Evolutionary conservation across 805 yeast genomes (phyloP), one percentile per base, ranked within the genome.

Genomic region (Scheffersomyces lignosus): DNA sequence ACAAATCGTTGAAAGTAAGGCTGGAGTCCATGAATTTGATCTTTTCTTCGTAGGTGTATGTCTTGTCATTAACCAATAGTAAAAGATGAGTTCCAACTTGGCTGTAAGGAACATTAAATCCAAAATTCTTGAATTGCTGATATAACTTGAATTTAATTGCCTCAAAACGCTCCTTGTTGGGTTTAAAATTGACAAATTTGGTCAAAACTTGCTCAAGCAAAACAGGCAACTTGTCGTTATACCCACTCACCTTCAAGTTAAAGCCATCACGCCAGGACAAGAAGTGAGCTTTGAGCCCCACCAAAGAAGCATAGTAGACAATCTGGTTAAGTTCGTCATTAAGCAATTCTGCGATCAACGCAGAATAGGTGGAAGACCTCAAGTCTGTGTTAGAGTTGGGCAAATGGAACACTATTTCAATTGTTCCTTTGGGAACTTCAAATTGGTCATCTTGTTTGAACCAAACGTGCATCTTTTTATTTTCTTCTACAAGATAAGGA

Each of bases 401-500:
- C 28, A 80, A 63, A 43, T 80, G 81, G 45, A 91, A 71, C 27
- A 76, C 69, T 36, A 87, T 56, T 27, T 77, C 76, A 20, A 89
- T 77, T 33, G 77, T 70, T 1, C 93, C 93, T 63, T 90, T 86
- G 33, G 98, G 99, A 13, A 87, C 85, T 70, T 84, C 79, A 55
- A 91, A 86, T 34, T 82, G 79, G 48, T 91, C 96, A 64, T 91
- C 96, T 49, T 83, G 83, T 58, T 91, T 91, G 59, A 71, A 87
- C 98, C 98, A 91, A 25, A 87, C 64, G 48, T 80, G 81, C 26
- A 71, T 60, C 32, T 70, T 70, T 10, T 72, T 61, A 31, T 73
- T 70, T 31, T 75, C 70, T 40, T 73, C 57, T 37, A 93, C 62
- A 27, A 88, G 65, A 25, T 67, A 66, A 1, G 97, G 96, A 42